Evolutionary conservation across 257 asterid genomes (phyloP), one percentile per base, ranked within the genome.

Genomic region (Jaltomata sinuosa): DNA sequence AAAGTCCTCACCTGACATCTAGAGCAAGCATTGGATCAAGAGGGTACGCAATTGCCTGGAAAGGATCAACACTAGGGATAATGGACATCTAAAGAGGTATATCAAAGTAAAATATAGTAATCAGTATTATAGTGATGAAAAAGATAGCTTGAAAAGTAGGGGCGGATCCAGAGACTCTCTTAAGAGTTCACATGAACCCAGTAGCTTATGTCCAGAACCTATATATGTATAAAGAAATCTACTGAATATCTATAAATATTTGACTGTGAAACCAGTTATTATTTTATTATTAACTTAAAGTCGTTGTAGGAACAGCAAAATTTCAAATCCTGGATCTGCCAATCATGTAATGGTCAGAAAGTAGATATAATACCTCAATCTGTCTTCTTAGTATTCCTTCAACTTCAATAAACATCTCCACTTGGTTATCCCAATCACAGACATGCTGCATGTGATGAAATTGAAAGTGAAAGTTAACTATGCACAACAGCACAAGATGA

Each of bases 11-110:
- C 99, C 98, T 97, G 87, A 97, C 94, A 82, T 95, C 97, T 71
- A 94, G 91, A 76, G 99, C 97, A 4, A 96, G 98, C 84, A 92
- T 87, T 47, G 99, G 95, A 83, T 96, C 99, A 86, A 97, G 97
- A 57, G 99, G 99, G 89, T 95, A 97, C 9, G 98, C 98, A 84
- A 93, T 95, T 32, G 98, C 99, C 90, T 94, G 98, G 89, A 97
- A 95, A 82, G 99, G 99, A 83, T 92, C 96, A 90, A 97, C 98
- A 68, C 99, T 94, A 21, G 99, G 99, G 83, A 95, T 90, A 85
- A 97, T 90, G 61, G 97, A 91, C 95, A 91, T 90, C 98, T 97
- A 80, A 74, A 83, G 61, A 71, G 83, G 68, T 45, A 36, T 2
- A 74, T 54, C 79, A 54, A 55, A 57, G 62, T n/a, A 55, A 61